Conservation (phyloP, 208 protist species). For the Trypanosoma cruzi region DNA sequence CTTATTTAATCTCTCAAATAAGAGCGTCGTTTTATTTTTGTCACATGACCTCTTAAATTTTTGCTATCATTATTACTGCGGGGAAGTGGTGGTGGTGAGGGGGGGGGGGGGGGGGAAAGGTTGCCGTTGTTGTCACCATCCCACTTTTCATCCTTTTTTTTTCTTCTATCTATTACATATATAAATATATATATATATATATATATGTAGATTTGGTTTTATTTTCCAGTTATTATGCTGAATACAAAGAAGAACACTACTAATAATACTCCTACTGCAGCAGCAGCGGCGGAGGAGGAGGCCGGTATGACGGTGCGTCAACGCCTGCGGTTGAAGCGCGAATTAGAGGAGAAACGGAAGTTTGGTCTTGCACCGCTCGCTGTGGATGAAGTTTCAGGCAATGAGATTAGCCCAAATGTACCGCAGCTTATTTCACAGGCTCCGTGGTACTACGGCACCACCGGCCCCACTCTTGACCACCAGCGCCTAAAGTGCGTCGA, state of each 20-base stretch:
- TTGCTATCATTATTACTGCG: no score
- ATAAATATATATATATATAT: not conserved
- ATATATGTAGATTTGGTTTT: not conserved
- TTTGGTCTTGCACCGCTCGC: slow-evolving; percentile 84
- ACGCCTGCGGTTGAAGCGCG: slow-evolving; percentile 69
- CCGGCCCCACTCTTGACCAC: slow-evolving; percentile 90
- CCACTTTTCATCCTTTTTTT: no score
- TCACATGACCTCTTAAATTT: no score
- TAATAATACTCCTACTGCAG: no score
- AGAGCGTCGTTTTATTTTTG: no score
- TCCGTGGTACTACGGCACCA: slow-evolving; percentile 95
- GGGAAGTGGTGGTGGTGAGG: no score
- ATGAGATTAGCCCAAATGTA: slow-evolving; percentile 98
- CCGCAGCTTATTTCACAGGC: slow-evolving; percentile 97
- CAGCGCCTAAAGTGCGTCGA: slow-evolving; percentile 61
- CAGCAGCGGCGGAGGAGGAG: no score
- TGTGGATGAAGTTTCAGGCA: slow-evolving; percentile 72
- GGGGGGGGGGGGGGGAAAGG: no score
- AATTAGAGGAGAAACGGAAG: slow-evolving; percentile 89
- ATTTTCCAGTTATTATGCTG: slow-evolving; percentile 10
- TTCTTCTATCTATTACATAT: not conserved
- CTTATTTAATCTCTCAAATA: no score
- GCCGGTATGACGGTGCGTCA: slow-evolving; percentile 60
- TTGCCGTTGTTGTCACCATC: no score
- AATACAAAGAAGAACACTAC: slow-evolving; percentile 25